Percentiles rank a stretch among this genome's conserved stretches.
These are phyloP conservation scores for Colletotrichum sojae DNA, from an alignment of 2,329 filamentous ascomycete genomes.

Conservation along the genomic window DNA sequence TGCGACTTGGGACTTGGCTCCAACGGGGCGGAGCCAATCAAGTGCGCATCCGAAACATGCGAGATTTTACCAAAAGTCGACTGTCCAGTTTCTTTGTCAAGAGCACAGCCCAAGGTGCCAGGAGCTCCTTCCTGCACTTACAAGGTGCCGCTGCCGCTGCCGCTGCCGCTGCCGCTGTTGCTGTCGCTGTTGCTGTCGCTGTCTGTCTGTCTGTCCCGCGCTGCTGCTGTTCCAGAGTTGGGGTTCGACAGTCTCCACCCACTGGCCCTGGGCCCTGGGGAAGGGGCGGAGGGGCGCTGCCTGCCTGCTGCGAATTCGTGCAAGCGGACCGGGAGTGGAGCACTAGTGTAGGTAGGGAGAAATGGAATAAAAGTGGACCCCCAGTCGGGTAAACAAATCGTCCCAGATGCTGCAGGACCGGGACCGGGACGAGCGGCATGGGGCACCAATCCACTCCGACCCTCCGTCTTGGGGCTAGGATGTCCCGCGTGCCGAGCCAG, in stretches of 20 bases:
- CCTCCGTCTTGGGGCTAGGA: constrained; percentile 13
- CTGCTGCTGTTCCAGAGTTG: too few relatives aligned
- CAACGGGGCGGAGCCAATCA: constrained; percentile 15
- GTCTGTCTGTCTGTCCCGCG: too few relatives aligned
- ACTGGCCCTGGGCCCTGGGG: background rate
- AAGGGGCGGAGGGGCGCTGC: background rate
- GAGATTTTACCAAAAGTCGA: background rate
- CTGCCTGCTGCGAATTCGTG: background rate
- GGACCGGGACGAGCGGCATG: background rate
- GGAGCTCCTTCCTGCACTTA: background rate
- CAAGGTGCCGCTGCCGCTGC: background rate
- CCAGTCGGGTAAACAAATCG: constrained; percentile 24
- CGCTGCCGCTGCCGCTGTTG: too few relatives aligned
- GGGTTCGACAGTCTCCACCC: background rate
- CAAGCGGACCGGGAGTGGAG: constrained; percentile 20
- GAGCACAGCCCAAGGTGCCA: too few relatives aligned
- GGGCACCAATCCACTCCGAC: constrained; percentile 5
- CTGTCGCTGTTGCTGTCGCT: too few relatives aligned
- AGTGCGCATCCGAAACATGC: constrained; percentile 14
- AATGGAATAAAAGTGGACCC: background rate
- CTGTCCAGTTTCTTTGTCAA: too few relatives aligned
- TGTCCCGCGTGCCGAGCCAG: too few relatives aligned
- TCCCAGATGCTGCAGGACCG: constrained; percentile 12
- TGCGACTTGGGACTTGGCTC: constrained; percentile 16
- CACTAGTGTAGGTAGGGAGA: background rate